Conservation (phyloP, 2,329 filamentous ascomycete genomes). For the Paraphaeosphaeria sporulosa region DNA sequence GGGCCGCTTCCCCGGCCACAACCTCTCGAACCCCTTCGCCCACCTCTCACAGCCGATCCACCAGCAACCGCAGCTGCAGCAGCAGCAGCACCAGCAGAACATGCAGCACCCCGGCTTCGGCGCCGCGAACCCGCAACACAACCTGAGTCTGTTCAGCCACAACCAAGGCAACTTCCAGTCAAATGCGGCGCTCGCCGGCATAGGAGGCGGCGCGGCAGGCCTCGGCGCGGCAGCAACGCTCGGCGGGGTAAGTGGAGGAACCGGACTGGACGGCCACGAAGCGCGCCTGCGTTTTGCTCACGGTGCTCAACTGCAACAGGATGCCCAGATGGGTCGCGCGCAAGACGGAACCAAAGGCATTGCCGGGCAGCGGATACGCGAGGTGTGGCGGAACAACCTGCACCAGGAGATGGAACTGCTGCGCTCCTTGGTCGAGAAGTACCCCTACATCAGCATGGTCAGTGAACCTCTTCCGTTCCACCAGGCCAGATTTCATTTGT, state of each 20-base stretch:
- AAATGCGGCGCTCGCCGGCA: slow-evolving; percentile 63
- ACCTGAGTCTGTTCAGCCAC: slow-evolving; percentile 63
- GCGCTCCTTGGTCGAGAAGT: slow-evolving; percentile 84
- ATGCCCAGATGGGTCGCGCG: slow-evolving; percentile 56
- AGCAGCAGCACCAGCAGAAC: slow-evolving; percentile 60
- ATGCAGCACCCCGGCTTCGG: slow-evolving; percentile 75
- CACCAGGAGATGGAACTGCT: slow-evolving; percentile 88
- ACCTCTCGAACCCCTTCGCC: slow-evolving; percentile 66
- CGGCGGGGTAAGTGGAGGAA: slow-evolving; percentile 59
- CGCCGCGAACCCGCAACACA: slow-evolving; percentile 62
- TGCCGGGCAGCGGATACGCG: slow-evolving; percentile 79
- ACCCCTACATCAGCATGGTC: slow-evolving; percentile 98
- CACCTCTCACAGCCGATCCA: slow-evolving; percentile 60
- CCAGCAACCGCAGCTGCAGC: slow-evolving; percentile 56
- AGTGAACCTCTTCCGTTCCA: slow-evolving; percentile 46
- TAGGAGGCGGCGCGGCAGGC: slow-evolving; percentile 62
- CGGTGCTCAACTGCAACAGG: slow-evolving; percentile 65
- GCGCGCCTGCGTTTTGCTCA: slow-evolving; percentile 88
- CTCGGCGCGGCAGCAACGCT: slow-evolving; percentile 62
- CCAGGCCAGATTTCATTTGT: slow-evolving; percentile 10
- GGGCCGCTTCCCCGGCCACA: slow-evolving; percentile 65
- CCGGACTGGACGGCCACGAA: slow-evolving; percentile 84
- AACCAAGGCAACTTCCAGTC: slow-evolving; percentile 52
- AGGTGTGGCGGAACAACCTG: slow-evolving; percentile 94
- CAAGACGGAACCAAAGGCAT: slow-evolving; percentile 65